Evolutionary conservation across 2,329 filamentous ascomycete genomes (phyloP).

Genomic region (Fusarium equiseti): DNA sequence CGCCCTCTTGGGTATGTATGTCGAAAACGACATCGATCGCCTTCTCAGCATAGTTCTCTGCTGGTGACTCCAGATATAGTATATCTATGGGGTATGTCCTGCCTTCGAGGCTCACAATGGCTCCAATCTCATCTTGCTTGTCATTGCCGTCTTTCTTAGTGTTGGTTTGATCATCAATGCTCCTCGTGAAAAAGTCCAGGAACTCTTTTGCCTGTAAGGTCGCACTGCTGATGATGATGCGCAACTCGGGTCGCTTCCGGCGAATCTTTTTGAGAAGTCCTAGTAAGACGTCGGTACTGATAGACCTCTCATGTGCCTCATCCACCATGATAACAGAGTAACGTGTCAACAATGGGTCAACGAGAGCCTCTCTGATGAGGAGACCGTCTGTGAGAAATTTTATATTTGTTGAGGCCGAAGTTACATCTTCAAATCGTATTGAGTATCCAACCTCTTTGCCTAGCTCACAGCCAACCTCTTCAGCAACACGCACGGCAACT

Average conservation of each 20-base stretch:
- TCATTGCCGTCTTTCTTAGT: constrained; percentile 46
- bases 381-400: constrained; percentile 97
- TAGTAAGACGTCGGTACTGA: constrained; percentile 91
- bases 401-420: constrained; percentile 85
- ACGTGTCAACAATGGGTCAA: constrained; percentile 88
- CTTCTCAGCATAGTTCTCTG: constrained; percentile 88
- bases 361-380: constrained; percentile 88
- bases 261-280: constrained; percentile 92
- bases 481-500: constrained; percentile 87
- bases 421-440: constrained; percentile 92
- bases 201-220: constrained; percentile 93
- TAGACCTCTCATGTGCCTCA: constrained; percentile 92
- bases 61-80: constrained; percentile 81
- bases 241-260: constrained; percentile 81
- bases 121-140: constrained; percentile 48
- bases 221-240: constrained; percentile 92
- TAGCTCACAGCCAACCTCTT: constrained; percentile 86
- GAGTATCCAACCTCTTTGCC: constrained; percentile 95
- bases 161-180: constrained; percentile 53
- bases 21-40: constrained; percentile 87
- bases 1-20: constrained; percentile 83
- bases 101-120: constrained; percentile 87
- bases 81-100: constrained; percentile 90
- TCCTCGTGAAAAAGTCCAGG: constrained; percentile 76
- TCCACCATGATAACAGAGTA: constrained; percentile 99